phyloP scores from a whole-genome alignment of 2,329 filamentous ascomycete species.

The Intubia oerlemansii region DNA sequence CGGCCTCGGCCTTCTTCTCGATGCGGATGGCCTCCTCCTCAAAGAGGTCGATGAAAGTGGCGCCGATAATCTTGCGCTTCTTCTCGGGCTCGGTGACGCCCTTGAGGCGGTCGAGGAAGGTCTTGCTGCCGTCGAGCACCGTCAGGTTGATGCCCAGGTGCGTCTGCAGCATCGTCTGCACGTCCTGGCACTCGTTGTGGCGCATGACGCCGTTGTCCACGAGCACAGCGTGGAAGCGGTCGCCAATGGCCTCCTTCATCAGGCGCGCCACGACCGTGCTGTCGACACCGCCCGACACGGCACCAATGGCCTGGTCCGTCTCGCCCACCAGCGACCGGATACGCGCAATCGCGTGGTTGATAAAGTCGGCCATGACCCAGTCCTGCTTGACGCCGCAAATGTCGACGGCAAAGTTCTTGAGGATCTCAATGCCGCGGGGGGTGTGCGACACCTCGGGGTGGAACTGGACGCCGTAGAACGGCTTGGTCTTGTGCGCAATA shows the following conservation, averaged over 20 bases:
- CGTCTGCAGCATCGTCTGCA: constrained; percentile 57
- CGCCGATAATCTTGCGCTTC: constrained; percentile 59
- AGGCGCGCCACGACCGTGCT: constrained; percentile 71
- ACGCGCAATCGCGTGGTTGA: constrained; percentile 56
- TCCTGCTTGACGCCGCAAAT: constrained; percentile 60
- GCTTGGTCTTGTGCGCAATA: constrained; percentile 48
- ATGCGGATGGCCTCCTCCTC: constrained; percentile 50
- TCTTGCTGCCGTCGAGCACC: constrained; percentile 57
- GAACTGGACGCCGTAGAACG: constrained; percentile 65
- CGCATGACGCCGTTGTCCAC: constrained; percentile 67
- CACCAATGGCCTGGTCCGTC: constrained; percentile 48
- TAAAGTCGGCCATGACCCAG: constrained; percentile 77
- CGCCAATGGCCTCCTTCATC: constrained; percentile 53
- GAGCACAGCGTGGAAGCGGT: constrained; percentile 47
- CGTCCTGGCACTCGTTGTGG: constrained; percentile 61
- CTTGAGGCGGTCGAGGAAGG: constrained; percentile 55
- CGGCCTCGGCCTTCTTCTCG: constrained; percentile 46
- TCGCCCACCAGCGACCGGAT: constrained; percentile 69
- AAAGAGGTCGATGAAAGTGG: constrained; percentile 45
- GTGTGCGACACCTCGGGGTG: constrained; percentile 59
- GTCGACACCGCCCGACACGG: constrained; percentile 55
- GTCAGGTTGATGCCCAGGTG: constrained; percentile 82
- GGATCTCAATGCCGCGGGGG: constrained; percentile 42
- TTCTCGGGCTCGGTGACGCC: constrained; percentile 63
- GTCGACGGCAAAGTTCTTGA: constrained; percentile 64